Evolutionary conservation across 2,329 filamentous ascomycete genomes (phyloP).

Genomic region (Meredithiella fracta): DNA sequence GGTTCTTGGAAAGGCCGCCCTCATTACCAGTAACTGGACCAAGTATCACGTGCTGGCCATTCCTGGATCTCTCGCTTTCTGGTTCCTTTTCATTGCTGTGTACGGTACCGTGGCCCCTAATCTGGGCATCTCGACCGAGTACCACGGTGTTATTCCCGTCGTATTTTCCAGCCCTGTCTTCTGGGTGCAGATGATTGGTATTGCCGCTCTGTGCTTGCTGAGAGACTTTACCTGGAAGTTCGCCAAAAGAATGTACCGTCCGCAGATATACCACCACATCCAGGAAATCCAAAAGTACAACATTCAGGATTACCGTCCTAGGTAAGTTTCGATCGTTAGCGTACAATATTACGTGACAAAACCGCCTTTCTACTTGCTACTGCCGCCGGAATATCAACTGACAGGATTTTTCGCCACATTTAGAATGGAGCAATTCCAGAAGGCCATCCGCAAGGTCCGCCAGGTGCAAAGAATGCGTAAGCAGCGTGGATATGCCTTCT

Average conservation of each 20-base stretch:
- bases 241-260: constrained; percentile 88
- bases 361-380: background rate
- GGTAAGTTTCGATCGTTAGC: constrained; percentile 36
- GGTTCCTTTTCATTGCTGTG: constrained; percentile 76
- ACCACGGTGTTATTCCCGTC: constrained; percentile 64
- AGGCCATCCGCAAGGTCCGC: constrained; percentile 93
- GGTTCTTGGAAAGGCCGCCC: constrained; percentile 81
- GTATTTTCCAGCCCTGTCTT: constrained; percentile 72
- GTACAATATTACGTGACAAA: no score
- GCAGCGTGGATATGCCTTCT: constrained; percentile 95
- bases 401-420: background rate
- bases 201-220: constrained; percentile 67
- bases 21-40: constrained; percentile 96
- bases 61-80: constrained; percentile 78
- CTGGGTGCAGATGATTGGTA: constrained; percentile 72
- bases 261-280: constrained; percentile 91
- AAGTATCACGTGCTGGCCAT: constrained; percentile 96
- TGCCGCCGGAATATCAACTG: constrained; percentile 10
- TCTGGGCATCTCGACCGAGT: constrained; percentile 66
- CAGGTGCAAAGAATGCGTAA: constrained; percentile 99
- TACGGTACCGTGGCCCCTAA: constrained; percentile 79
- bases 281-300: constrained; percentile 99
- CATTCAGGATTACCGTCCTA: constrained; percentile 92
- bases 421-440: constrained; percentile 99
- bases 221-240: constrained; percentile 97